These are phyloP conservation scores for Goffeauzyma gilvescens DNA, from an alignment of 768 basidiomycete genomes.

Conservation along the genomic window DNA sequence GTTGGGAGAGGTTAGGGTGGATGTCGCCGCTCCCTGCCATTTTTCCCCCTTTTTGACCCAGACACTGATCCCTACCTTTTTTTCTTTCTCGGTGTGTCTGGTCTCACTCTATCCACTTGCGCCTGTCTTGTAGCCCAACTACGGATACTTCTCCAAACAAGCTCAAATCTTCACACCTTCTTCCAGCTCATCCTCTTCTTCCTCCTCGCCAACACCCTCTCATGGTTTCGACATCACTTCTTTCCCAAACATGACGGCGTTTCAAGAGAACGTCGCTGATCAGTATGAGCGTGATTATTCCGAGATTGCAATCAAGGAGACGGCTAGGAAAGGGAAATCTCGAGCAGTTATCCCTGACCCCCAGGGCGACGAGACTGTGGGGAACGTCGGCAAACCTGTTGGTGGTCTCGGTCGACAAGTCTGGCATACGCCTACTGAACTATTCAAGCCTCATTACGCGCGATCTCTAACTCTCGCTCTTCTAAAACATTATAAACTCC, in stretches of 20 bases:
- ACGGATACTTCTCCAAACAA: slow-evolving; percentile 89
- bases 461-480: slow-evolving; percentile 75
- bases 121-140: slow-evolving; percentile 43
- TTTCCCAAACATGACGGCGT: slow-evolving; percentile 51
- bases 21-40: no score
- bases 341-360: no score
- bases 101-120: no score
- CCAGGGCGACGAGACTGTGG: no score
- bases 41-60: no score
- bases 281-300: slow-evolving; percentile 39
- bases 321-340: not conserved
- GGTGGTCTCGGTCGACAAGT: slow-evolving; percentile 47
- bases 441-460: slow-evolving; percentile 98
- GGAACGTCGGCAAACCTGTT: slow-evolving; percentile 34
- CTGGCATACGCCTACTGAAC: slow-evolving; percentile 96
- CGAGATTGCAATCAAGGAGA: slow-evolving; percentile 45
- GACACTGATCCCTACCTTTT: no score
- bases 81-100: no score
- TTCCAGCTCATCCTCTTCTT: not conserved
- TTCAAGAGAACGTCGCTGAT: slow-evolving; percentile 59
- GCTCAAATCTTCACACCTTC: slow-evolving; percentile 53
- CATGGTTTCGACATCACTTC: slow-evolving; percentile 49
- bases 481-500: slow-evolving; percentile 75
- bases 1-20: no score
- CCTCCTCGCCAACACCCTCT: slow-evolving; percentile 32